Evolutionary conservation across 106 monocot genomes (phyloP).

Genomic region (Dendrobium nobile): DNA sequence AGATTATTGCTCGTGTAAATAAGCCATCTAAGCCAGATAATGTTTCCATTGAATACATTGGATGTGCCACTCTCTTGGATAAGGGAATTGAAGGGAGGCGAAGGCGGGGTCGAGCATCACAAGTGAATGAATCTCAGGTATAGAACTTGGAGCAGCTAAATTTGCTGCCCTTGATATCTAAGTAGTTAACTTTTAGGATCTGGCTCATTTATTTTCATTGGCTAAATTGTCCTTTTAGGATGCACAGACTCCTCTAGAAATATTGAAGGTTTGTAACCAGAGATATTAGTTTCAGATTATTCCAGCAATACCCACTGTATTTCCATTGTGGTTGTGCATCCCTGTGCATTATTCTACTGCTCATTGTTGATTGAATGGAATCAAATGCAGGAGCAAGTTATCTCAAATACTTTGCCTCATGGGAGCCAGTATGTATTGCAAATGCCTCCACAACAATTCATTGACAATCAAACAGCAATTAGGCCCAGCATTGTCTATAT

Average conservation of each 20-base stretch:
- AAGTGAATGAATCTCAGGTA: slow-evolving; percentile 29
- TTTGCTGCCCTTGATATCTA: slow-evolving; percentile 34
- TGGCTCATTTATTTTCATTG: slow-evolving; percentile 3
- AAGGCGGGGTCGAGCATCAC: slow-evolving; percentile 12
- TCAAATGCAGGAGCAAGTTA: slow-evolving; percentile 25
- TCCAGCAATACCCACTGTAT: slow-evolving; percentile 4
- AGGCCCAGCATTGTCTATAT: slow-evolving; percentile 46
- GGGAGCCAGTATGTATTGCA: slow-evolving; percentile 22
- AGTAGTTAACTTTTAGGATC: slow-evolving; percentile 36
- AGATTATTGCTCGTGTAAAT: slow-evolving; percentile 46
- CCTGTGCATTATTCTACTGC: neutral
- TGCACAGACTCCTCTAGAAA: slow-evolving; percentile 14
- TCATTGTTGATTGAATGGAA: neutral
- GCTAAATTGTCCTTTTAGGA: neutral
- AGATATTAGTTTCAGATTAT: slow-evolving; percentile 16
- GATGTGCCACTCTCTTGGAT: slow-evolving; percentile 14
- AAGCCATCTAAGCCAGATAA: slow-evolving; percentile 35
- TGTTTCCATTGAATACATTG: slow-evolving; percentile 18
- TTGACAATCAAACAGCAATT: slow-evolving; percentile 28
- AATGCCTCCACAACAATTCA: slow-evolving; percentile 15
- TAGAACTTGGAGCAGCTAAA: slow-evolving; percentile 28
- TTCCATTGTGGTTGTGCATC: neutral
- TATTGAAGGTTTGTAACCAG: slow-evolving; percentile 17
- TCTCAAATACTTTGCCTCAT: slow-evolving; percentile 13
- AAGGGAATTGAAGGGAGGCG: slow-evolving; percentile 23